Evolutionary conservation across 768 basidiomycete species (phyloP).

Genomic region (Xerocomellus chrysenteron): DNA sequence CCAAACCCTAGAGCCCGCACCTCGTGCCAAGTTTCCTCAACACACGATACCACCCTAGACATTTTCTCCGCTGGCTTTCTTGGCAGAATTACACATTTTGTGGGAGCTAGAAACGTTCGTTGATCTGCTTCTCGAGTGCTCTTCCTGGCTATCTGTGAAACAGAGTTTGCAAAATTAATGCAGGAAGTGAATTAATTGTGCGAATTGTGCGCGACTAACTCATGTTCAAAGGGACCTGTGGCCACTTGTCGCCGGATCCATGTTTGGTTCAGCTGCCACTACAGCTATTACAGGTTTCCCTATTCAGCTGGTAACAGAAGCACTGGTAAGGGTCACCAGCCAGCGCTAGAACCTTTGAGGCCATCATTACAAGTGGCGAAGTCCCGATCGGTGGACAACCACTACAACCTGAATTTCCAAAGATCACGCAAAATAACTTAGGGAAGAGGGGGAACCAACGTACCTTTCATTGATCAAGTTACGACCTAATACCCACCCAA

Average conservation of each 20-base stretch:
- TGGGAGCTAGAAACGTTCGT: neutral
- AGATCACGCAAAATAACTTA: no score
- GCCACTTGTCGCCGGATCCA: neutral
- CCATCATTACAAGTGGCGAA: no score
- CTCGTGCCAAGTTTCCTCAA: neutral
- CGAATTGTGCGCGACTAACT: neutral
- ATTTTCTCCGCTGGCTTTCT: neutral
- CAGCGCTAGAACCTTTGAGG: neutral
- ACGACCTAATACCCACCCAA: no score
- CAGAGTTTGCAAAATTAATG: neutral
- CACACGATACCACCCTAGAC: no score
- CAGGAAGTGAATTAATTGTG: neutral
- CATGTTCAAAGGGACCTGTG: neutral
- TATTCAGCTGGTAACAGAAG: neutral
- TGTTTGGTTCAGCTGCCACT: neutral
- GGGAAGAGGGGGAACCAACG: no score
- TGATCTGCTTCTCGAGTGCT: neutral
- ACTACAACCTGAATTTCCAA: no score
- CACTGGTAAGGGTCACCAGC: neutral
- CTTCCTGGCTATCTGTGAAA: neutral
- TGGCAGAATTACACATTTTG: neutral
- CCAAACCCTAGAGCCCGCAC: neutral
- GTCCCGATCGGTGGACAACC: no score
- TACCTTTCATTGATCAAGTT: no score
- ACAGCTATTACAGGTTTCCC: neutral